phyloP scores from a whole-genome alignment of 257 asterid genomes.

The Knoxia roxburghii region DNA sequence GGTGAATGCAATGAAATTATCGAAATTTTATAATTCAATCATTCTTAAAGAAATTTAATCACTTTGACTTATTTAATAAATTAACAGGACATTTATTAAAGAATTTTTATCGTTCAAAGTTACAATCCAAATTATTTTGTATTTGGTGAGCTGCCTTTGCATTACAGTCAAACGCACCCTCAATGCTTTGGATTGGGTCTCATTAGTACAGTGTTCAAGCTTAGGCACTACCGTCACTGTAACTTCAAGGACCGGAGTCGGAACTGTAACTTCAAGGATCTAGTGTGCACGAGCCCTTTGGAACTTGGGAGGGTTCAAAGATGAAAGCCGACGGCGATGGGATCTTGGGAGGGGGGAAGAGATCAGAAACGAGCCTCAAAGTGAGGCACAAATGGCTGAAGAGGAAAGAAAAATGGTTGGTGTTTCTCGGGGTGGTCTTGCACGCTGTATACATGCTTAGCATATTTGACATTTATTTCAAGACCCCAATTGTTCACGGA shows the following conservation, averaged over 20 bases:
- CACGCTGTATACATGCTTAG: conserved; percentile 98
- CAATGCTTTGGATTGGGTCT: too few relatives aligned
- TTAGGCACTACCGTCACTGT: conserved; percentile 10
- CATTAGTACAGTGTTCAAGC: too few relatives aligned
- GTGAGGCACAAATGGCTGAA: conserved; percentile 44
- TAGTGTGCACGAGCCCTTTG: neutral
- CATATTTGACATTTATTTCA: conserved; percentile 94
- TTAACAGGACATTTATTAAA: too few relatives aligned
- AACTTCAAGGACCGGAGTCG: neutral
- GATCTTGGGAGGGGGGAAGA: conserved; percentile 45
- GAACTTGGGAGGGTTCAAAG: neutral
- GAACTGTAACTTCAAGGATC: neutral
- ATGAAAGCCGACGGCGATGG: conserved; percentile 56
- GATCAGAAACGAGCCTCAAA: conserved; percentile 31
- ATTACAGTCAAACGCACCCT: too few relatives aligned
- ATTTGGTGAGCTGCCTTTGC: too few relatives aligned
- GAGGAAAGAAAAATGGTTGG: conserved; percentile 79
- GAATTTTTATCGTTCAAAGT: too few relatives aligned
- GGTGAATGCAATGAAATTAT: too few relatives aligned
- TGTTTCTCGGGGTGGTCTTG: conserved; percentile 73
- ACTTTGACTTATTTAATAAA: too few relatives aligned
- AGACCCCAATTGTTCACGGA: conserved; percentile 94
- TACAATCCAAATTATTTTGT: too few relatives aligned
- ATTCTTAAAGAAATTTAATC: too few relatives aligned
- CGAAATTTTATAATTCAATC: too few relatives aligned